Percentiles rank a stretch among this genome's conserved stretches.
phyloP scores from a whole-genome alignment of 345 rosid species.

The Citropsis articulata region DNA sequence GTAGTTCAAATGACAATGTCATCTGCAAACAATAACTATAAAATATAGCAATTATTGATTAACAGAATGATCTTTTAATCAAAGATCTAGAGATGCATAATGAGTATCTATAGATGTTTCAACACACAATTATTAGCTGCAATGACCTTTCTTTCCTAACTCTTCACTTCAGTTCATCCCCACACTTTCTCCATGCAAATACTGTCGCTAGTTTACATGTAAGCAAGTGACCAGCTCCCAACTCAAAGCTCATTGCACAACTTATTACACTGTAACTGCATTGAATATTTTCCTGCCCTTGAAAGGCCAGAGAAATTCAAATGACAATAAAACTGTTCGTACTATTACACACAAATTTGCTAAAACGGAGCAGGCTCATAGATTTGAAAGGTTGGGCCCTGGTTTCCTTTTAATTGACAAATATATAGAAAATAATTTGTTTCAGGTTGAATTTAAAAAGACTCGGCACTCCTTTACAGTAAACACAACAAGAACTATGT shows the following conservation, averaged over 20 bases:
- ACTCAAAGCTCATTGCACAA: no score
- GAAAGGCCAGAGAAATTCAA: background rate
- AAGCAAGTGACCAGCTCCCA: no score
- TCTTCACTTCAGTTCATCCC: background rate
- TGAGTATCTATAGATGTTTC: no score
- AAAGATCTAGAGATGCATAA: no score
- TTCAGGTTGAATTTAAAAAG: no score
- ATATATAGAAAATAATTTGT: no score
- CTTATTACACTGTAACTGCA: no score
- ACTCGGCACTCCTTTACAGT: no score
- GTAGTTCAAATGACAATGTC: constrained; percentile 69
- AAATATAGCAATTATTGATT: background rate
- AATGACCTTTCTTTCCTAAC: background rate
- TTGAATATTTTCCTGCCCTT: background rate
- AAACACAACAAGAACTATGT: no score
- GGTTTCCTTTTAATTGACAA: no score
- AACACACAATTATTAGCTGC: background rate
- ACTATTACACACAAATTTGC: background rate
- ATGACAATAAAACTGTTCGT: background rate
- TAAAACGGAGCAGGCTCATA: background rate
- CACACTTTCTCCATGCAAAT: background rate
- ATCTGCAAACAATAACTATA: constrained; percentile 36
- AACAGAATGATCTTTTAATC: background rate
- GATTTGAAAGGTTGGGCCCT: background rate
- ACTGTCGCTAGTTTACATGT: background rate